phyloP scores from a whole-genome alignment of 495 filamentous ascomycete species.

The Beverwykella pulmonaria region DNA sequence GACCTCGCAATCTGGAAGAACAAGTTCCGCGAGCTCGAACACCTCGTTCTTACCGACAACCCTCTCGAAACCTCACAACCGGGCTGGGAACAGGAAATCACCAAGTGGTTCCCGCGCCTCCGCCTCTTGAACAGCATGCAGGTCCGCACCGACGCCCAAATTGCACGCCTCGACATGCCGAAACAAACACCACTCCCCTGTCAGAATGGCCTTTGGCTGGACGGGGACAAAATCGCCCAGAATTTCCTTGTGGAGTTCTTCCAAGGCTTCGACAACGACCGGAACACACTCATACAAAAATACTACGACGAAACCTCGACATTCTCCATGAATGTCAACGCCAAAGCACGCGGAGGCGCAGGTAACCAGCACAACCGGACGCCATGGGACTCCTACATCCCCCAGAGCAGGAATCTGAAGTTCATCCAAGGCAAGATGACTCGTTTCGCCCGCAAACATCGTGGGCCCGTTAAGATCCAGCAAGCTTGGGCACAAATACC shows the following conservation, averaged over 20 bases:
- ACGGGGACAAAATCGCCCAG: slow-evolving; percentile 72
- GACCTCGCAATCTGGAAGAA: slow-evolving; percentile 68
- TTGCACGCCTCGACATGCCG: slow-evolving; percentile 46
- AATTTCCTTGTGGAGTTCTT: slow-evolving; percentile 78
- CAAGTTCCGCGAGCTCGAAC: slow-evolving; percentile 75
- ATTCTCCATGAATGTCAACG: slow-evolving; percentile 78
- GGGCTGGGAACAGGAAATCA: slow-evolving; percentile 67
- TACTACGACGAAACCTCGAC: slow-evolving; percentile 78
- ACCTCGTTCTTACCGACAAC: slow-evolving; percentile 75
- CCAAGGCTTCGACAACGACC: slow-evolving; percentile 71
- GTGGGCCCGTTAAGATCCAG: slow-evolving; percentile 66
- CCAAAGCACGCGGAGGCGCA: slow-evolving; percentile 58
- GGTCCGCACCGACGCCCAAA: slow-evolving; percentile 70
- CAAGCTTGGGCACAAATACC: slow-evolving; percentile 71
- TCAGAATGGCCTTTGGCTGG: slow-evolving; percentile 68
- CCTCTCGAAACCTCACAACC: slow-evolving; percentile 66
- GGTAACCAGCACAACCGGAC: slow-evolving; percentile 40
- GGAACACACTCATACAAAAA: slow-evolving; percentile 59
- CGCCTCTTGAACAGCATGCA: slow-evolving; percentile 69
- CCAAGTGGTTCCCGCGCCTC: slow-evolving; percentile 79
- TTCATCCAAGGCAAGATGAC: slow-evolving; percentile 63
- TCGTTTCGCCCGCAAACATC: slow-evolving; percentile 65
- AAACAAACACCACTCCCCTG: slow-evolving; percentile 66
- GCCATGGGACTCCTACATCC: slow-evolving; percentile 75
- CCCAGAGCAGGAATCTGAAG: slow-evolving; percentile 76